Conservation (phyloP, 1,284 basidiomycete genomes). For the Heterobasidion irregulare region DNA sequence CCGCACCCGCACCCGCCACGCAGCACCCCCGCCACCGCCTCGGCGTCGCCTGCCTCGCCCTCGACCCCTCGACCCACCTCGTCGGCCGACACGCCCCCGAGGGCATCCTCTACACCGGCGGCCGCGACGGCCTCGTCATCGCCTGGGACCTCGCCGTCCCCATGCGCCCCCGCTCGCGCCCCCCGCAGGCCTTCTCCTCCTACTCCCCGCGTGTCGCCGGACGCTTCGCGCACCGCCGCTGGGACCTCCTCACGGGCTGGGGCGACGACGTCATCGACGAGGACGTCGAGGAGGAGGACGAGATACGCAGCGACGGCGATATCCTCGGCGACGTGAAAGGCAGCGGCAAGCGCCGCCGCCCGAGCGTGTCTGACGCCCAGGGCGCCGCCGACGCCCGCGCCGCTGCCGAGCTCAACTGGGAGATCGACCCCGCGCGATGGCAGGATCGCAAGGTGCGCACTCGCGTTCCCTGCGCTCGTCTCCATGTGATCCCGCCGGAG, state of each 20-base stretch:
- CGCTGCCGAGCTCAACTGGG: conserved; percentile 76
- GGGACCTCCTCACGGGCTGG: conserved; percentile 80
- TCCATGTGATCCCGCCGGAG: too few species aligned
- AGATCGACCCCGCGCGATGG: conserved; percentile 50
- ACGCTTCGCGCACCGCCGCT: conserved; percentile 30
- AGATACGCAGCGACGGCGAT: conserved; percentile 56
- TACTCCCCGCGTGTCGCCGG: too few species aligned
- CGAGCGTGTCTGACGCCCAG: conserved; percentile 13
- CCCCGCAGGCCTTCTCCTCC: conserved; percentile 16
- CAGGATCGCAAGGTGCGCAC: conserved; percentile 39
- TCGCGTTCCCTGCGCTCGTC: too few species aligned
- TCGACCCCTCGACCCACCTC: conserved; percentile 79
- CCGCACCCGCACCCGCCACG: too few species aligned
- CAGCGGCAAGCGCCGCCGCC: conserved; percentile 18
- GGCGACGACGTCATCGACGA: conserved; percentile 62
- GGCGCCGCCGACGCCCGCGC: conserved; percentile 27
- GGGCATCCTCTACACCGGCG: conserved; percentile 92
- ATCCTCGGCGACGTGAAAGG: conserved; percentile 63
- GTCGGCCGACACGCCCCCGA: conserved; percentile 55
- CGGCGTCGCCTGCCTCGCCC: conserved; percentile 76
- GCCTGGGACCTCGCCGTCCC: conserved; percentile 85
- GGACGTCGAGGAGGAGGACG: conserved; percentile 44
- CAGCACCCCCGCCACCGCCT: conserved; percentile 79
- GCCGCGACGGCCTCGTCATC: conserved; percentile 86
- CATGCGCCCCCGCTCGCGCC: conserved; percentile 35